phyloP scores from a whole-genome alignment of 106 monocot species.

The Dioscorea alata region DNA sequence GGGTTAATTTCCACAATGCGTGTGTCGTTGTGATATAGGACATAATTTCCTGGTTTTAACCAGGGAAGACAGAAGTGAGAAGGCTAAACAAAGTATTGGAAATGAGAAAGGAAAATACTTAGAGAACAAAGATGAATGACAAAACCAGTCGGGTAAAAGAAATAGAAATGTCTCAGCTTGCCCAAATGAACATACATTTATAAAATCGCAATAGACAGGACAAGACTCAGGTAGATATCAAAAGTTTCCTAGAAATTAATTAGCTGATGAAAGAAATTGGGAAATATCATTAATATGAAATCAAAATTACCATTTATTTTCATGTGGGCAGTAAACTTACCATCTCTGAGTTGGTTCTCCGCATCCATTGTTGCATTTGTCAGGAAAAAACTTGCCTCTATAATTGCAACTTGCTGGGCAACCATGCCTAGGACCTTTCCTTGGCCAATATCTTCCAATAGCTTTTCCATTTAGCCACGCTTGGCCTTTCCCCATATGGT shows the following conservation, averaged over 20 bases:
- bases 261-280: background rate
- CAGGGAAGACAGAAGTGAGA: background rate
- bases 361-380: conserved; percentile 88
- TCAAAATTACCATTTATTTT: background rate
- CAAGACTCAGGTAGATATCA: background rate
- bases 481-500: conserved; percentile 85
- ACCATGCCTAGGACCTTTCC: conserved; percentile 46
- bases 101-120: too few species aligned
- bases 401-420: conserved; percentile 66
- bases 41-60: background rate
- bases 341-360: conserved; percentile 94
- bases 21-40: background rate
- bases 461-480: conserved; percentile 88
- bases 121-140: too few species aligned
- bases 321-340: conserved; percentile 29
- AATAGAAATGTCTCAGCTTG: background rate
- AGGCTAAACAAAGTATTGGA: background rate
- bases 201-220: background rate
- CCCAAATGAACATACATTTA: background rate
- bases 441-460: conserved; percentile 91
- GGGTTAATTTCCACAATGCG: background rate
- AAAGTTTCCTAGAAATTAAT: background rate
- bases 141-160: too few species aligned
- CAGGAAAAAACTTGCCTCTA: conserved; percentile 75
- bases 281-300: background rate